Evolutionary conservation across 2,329 filamentous ascomycete species (phyloP).

Genomic region (Cordyceps pruinosa): DNA sequence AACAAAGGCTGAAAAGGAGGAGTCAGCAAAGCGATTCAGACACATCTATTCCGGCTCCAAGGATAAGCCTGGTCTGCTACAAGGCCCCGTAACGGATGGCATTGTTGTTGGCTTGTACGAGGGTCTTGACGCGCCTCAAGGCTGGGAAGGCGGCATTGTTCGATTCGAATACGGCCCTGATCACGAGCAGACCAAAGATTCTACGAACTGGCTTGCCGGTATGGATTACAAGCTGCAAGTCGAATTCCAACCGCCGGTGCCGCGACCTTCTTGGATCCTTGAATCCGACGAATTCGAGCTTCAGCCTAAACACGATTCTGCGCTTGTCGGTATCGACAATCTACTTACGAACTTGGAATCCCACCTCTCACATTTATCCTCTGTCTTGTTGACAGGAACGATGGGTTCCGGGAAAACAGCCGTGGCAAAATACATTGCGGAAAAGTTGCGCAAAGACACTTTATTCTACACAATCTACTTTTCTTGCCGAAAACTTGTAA

Average conservation of each 20-base stretch:
- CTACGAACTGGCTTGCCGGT: constrained; percentile 65
- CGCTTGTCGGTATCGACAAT: constrained; percentile 77
- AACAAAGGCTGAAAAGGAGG: constrained; percentile 74
- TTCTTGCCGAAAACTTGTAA: constrained; percentile 78
- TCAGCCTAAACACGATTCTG: constrained; percentile 47
- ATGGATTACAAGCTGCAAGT: constrained; percentile 67
- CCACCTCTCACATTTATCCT: constrained; percentile 78
- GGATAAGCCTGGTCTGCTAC: constrained; percentile 56
- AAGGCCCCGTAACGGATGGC: constrained; percentile 84
- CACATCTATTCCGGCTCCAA: constrained; percentile 59
- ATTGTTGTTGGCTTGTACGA: constrained; percentile 61
- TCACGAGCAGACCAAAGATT: constrained; percentile 40
- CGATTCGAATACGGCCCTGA: constrained; percentile 55
- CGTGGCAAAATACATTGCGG: constrained; percentile 68
- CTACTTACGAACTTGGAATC: constrained; percentile 65
- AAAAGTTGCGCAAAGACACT: constrained; percentile 62
- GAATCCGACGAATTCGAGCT: constrained; percentile 44
- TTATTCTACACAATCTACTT: constrained; percentile 83
- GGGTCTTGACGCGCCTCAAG: constrained; percentile 45
- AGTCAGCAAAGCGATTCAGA: constrained; percentile 63
- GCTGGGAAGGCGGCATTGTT: constrained; percentile 79
- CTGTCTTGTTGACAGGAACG: constrained; percentile 80
- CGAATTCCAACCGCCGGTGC: constrained; percentile 68
- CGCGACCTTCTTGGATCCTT: constrained; percentile 52
- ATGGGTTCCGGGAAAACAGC: constrained; percentile 87